A percentile compares a stretch with the other conserved stretches of the same genome.
Evolutionary conservation across 148 eudicot genomes (phyloP).

Genomic region (Cornus controversa): DNA sequence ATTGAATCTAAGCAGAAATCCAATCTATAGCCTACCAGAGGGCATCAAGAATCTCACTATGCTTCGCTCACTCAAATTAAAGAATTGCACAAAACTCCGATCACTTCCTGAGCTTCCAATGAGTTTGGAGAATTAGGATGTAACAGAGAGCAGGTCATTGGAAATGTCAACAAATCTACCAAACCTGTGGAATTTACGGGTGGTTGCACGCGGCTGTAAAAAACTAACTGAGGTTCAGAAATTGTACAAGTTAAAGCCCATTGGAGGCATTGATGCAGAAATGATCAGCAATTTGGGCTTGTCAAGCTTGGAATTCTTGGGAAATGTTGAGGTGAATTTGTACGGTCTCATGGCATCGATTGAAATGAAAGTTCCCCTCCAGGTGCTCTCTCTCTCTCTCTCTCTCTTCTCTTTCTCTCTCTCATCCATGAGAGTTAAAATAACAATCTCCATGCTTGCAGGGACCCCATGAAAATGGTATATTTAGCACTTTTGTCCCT

Average conservation of each 20-base stretch:
- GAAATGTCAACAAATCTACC: background rate
- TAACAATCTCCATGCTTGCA: background rate
- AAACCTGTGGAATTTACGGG: background rate
- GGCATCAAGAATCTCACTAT: too few species aligned
- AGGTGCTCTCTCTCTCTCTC: constrained; percentile 7
- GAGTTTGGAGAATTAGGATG: background rate
- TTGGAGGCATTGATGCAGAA: background rate
- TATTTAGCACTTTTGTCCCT: constrained; percentile 5
- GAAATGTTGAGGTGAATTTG: background rate
- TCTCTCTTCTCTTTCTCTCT: background rate
- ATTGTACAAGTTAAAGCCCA: background rate
- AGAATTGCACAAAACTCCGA: background rate
- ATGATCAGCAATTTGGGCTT: background rate
- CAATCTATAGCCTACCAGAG: too few species aligned
- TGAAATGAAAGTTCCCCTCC: background rate
- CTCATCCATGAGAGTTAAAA: background rate
- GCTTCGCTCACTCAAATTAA: background rate
- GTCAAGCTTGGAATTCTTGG: background rate
- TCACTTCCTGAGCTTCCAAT: background rate
- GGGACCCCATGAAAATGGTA: constrained; percentile 5
- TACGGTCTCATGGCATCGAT: background rate
- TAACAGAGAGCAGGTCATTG: background rate
- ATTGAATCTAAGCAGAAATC: background rate
- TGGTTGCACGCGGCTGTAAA: background rate
- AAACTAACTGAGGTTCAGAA: background rate